Conservation (phyloP, 1,139 yeast genomes). For the Magnusiomyces suaveolens region DNA sequence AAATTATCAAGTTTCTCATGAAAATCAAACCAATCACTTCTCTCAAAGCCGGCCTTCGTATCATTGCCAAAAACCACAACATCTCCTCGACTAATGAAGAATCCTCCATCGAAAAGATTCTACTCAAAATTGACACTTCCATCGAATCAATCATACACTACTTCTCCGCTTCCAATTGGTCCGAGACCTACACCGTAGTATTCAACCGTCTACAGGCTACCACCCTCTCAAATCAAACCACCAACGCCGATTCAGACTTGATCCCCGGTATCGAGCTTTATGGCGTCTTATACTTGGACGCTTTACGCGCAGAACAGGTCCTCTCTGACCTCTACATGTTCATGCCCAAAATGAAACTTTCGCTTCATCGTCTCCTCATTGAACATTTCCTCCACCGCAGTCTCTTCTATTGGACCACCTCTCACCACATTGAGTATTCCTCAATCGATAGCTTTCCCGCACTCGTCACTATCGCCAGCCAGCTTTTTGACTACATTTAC, state of each 20-base stretch:
- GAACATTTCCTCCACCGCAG: conserved; percentile 44
- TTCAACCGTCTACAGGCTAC: conserved; percentile 8
- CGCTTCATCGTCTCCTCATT: conserved; percentile 47
- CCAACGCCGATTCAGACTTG: conserved; percentile 29
- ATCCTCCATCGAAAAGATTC: conserved; percentile 1
- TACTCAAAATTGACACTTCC: conserved; percentile 40
- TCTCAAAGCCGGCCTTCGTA: conserved; percentile 7
- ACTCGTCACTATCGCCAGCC: conserved; percentile 6
- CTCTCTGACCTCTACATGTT: conserved; percentile 37
- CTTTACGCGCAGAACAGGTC: conserved; percentile 33
- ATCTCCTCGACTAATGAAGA: neutral
- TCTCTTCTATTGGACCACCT: conserved; percentile 41
- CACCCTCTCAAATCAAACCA: conserved; percentile 2
- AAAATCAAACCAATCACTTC: conserved; percentile 13
- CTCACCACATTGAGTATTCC: conserved; percentile 8
- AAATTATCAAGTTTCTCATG: conserved; percentile 15
- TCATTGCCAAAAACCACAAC: neutral
- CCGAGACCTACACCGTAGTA: conserved; percentile 26
- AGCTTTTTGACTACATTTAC: conserved; percentile 13
- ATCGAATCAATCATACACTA: conserved; percentile 41
- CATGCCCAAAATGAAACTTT: conserved; percentile 39
- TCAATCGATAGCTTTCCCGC: conserved; percentile 8
- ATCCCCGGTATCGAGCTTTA: conserved; percentile 45
- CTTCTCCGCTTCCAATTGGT: conserved; percentile 50
- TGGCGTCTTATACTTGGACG: conserved; percentile 41